Evolutionary conservation across 2,329 filamentous ascomycete genomes (phyloP), one percentile per base, ranked within the genome.

Genomic region (Didymella arachidicola): DNA sequence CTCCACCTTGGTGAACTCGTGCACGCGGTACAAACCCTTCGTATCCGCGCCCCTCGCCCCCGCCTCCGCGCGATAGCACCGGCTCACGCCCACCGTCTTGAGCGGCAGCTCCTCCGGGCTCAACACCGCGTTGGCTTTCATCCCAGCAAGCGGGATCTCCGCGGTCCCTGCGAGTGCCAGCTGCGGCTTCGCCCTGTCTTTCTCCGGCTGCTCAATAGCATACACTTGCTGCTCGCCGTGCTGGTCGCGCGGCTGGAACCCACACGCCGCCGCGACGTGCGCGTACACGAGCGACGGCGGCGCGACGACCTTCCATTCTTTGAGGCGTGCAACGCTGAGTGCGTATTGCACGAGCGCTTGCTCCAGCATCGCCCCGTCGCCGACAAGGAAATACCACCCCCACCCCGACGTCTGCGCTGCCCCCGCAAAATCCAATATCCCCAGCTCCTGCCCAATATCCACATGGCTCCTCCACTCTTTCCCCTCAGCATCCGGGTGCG

Each of bases 1-100:
- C 78, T 99, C 95, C 0, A 99, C 94, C 77, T 99, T 99, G 27
- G 93, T 97, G 79, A 99, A 99, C 78, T 99, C 95, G 78, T 99
- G 95, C 3, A 99, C 95, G 27, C 95, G 89, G 79, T 98, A 99
- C 1, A 99, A 81, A 5, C 95, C 95, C 79, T 97, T 97, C 1
- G 93, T 97, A 68, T 95, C 92, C 25, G 90, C 88, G 29, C 95
- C 95, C 38, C 94, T 85, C 0, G 93, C 91, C 30, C 95, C 95
- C 0, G 95, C 95, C 79, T 99, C 95, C 43, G 95, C 95, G 51
- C 95, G 90, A 79, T 96, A 99, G 81, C 93, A 96, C n/a, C 95
- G 85, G 56, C 92, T 97, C 1, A 91, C 87, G 16, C 91, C 95
- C 3, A 96, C 92, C 18, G 89, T 83, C 75, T 92, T 94, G 38